Evolutionary conservation across 169 alveolate genomes (phyloP).

Genomic region (Plasmodium relictum): DNA sequence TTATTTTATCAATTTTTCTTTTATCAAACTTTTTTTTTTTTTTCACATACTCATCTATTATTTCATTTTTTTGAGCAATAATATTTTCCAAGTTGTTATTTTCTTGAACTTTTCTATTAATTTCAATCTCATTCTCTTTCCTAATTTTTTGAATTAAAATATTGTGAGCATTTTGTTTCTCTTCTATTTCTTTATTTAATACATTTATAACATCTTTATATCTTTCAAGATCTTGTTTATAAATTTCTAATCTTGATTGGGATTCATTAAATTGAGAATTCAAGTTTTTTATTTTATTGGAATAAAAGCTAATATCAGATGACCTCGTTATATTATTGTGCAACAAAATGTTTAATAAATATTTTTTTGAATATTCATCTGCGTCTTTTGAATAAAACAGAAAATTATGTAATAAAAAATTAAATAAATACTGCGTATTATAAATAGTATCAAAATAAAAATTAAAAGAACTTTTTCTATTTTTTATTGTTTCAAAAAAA

Average conservation of each 20-base stretch:
- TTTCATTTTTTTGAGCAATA: conserved; percentile 77
- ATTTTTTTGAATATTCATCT: conserved; percentile 78
- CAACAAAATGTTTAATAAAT: conserved; percentile 68
- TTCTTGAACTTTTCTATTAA: conserved; percentile 75
- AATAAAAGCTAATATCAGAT: conserved; percentile 77
- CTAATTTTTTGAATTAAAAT: conserved; percentile 72
- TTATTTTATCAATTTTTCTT: conserved; percentile 4
- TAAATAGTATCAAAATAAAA: conserved; percentile 78
- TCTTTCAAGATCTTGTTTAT: conserved; percentile 78
- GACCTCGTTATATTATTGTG: conserved; percentile 77
- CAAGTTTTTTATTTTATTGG: conserved; percentile 76
- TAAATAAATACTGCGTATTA: conserved; percentile 76
- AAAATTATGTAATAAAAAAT: conserved; percentile 76
- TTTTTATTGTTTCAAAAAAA: conserved; percentile 76
- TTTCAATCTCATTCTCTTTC: conserved; percentile 75
- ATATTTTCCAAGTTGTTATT: conserved; percentile 76
- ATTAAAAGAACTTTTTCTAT: conserved; percentile 77
- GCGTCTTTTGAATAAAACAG: conserved; percentile 78
- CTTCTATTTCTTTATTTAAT: conserved; percentile 76
- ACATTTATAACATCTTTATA: conserved; percentile 78
- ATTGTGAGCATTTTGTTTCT: conserved; percentile 73
- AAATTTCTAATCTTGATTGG: conserved; percentile 76
- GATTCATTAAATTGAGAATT: conserved; percentile 77
- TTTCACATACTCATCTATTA: conserved; percentile 71
- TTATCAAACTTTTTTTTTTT: conserved; percentile 31